phyloP scores from a whole-genome alignment of 441 rosid genomes.

The Croton laevigatus region DNA sequence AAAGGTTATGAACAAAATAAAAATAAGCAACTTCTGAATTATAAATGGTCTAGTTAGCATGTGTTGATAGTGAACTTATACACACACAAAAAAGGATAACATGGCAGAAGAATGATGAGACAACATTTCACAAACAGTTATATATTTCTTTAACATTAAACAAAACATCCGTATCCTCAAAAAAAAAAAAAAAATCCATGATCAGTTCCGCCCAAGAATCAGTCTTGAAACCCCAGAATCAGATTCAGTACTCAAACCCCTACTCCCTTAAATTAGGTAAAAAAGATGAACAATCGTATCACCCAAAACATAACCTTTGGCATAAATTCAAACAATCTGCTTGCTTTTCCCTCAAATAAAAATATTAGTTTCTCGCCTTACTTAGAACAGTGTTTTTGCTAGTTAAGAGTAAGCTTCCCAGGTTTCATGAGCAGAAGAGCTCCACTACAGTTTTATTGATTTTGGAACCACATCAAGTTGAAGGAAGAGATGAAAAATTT shows the following conservation, averaged over 20 bases:
- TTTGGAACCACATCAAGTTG: background rate
- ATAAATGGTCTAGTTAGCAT: background rate
- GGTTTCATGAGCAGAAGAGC: background rate
- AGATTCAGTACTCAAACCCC: too few relatives aligned
- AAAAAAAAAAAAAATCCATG: too few relatives aligned
- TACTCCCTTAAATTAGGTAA: too few relatives aligned
- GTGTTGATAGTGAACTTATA: background rate
- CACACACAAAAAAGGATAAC: background rate
- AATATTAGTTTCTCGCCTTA: background rate
- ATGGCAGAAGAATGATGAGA: background rate
- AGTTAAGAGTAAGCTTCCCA: background rate
- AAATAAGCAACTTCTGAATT: too few relatives aligned
- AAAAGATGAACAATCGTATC: too few relatives aligned
- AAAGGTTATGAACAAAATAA: background rate
- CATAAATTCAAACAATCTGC: too few relatives aligned
- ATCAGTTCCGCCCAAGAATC: background rate
- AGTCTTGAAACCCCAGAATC: background rate
- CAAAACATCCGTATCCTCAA: too few relatives aligned
- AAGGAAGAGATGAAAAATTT: background rate
- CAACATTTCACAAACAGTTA: background rate
- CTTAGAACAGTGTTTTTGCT: background rate
- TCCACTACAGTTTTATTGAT: background rate
- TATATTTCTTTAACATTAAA: background rate
- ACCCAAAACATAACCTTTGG: too few relatives aligned
- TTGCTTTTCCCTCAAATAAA: background rate